Evolutionary conservation across 768 basidiomycete species (phyloP).

Genomic region (Pleurotus ostreatus): DNA sequence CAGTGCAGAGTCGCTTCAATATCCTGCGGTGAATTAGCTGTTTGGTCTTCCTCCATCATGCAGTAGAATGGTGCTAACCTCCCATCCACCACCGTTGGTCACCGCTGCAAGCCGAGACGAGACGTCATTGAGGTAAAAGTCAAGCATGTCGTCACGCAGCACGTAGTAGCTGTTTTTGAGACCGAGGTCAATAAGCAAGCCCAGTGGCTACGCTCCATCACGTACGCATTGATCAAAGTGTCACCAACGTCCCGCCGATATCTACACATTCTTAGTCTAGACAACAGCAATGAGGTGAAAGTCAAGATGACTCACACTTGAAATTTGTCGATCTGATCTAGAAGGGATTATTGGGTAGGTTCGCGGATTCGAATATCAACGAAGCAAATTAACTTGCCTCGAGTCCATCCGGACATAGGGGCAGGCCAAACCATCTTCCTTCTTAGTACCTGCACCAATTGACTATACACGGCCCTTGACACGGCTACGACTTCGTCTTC

Average conservation of each 20-base stretch:
- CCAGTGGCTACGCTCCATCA: slow-evolving; percentile 8
- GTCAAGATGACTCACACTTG: slow-evolving; percentile 50
- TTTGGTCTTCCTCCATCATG: no score
- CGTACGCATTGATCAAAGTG: slow-evolving; percentile 84
- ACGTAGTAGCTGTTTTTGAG: slow-evolving; percentile 68
- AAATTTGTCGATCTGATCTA: slow-evolving; percentile 79
- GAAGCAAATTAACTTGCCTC: slow-evolving; percentile 44
- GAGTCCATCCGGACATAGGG: slow-evolving; percentile 51
- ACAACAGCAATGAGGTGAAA: background rate
- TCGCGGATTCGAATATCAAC: background rate
- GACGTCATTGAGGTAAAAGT: slow-evolving; percentile 62
- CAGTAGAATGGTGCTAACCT: slow-evolving; percentile 41
- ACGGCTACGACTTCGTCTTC: slow-evolving; percentile 35
- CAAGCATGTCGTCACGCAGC: slow-evolving; percentile 79
- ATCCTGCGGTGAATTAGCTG: slow-evolving; percentile 41
- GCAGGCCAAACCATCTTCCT: slow-evolving; percentile 76
- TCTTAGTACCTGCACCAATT: slow-evolving; percentile 68
- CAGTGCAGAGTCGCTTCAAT: slow-evolving; percentile 87
- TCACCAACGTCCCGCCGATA: slow-evolving; percentile 87
- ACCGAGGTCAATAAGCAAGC: no score
- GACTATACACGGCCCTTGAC: slow-evolving; percentile 74
- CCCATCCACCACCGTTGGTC: slow-evolving; percentile 58
- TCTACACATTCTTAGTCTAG: slow-evolving; percentile 28
- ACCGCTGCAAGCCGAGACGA: slow-evolving; percentile 44
- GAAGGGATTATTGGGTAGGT: slow-evolving; percentile 13